phyloP scores from a whole-genome alignment of 345 rosid species.

The Salix dunnii region DNA sequence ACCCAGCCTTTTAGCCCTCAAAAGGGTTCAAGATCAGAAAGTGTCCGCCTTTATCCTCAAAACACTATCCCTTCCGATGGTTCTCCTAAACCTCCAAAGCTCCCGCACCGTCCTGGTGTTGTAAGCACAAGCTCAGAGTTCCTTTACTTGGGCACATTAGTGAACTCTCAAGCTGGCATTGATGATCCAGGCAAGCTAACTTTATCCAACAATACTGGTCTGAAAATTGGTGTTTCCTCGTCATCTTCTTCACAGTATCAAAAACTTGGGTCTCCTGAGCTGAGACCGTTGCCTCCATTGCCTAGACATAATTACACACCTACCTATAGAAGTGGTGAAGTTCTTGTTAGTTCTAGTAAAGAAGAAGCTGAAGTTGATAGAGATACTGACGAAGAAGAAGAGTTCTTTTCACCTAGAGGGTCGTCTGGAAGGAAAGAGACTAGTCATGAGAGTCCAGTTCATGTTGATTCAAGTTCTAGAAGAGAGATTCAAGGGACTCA shows the following conservation, averaged over 20 bases:
- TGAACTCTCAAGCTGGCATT: conserved; percentile 36
- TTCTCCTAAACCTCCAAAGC: conserved; percentile 29
- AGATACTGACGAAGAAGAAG: conserved; percentile 51
- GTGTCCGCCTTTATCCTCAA: conserved; percentile 66
- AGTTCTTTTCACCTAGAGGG: conserved; percentile 82
- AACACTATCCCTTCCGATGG: conserved; percentile 60
- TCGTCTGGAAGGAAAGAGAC: conserved; percentile 62
- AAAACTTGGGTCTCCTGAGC: conserved; percentile 85
- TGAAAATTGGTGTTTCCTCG: conserved; percentile 45
- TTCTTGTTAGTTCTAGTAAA: conserved; percentile 24
- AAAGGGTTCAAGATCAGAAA: conserved; percentile 48
- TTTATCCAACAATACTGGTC: conserved; percentile 29
- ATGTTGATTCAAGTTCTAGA: conserved; percentile 44
- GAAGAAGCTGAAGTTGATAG: conserved; percentile 23
- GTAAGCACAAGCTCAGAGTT: conserved; percentile 66
- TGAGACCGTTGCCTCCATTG: conserved; percentile 82
- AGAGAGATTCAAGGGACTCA: conserved; percentile 29
- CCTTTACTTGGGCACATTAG: conserved; percentile 79
- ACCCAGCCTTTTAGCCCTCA: conserved; percentile 22
- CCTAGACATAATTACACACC: conserved; percentile 50
- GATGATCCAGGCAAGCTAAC: conserved; percentile 32
- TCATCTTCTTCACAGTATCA: conserved; percentile 35
- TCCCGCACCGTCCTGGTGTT: conserved; percentile 23
- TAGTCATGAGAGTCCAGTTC: conserved; percentile 21
- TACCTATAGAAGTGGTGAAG: conserved; percentile 40